A percentile compares a stretch with the other conserved stretches of the same genome.
phyloP scores from a whole-genome alignment of 2,329 filamentous ascomycete species.

The Aspergillus floridensis region DNA sequence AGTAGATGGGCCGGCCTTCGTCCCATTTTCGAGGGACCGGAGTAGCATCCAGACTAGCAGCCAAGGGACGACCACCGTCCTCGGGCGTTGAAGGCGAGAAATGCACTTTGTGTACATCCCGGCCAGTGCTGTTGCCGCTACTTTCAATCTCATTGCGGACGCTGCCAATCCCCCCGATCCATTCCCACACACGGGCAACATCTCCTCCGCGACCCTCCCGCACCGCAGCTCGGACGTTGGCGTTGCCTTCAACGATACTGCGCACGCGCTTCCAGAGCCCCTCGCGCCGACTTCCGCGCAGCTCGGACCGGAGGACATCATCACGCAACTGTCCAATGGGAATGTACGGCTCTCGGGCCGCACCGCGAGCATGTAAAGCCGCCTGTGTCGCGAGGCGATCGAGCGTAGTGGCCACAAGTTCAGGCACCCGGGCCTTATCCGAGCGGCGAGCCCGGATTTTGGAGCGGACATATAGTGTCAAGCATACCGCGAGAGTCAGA shows the following conservation, averaged over 20 bases:
- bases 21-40: slow-evolving; percentile 37
- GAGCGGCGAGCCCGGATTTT: slow-evolving; percentile 62
- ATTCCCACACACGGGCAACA: slow-evolving; percentile 65
- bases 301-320: slow-evolving; percentile 80
- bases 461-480: slow-evolving; percentile 62
- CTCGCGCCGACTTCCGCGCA: slow-evolving; percentile 72
- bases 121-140: slow-evolving; percentile 19
- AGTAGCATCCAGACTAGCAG: slow-evolving; percentile 14
- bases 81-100: slow-evolving; percentile 26
- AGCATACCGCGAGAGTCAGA: slow-evolving; percentile 46
- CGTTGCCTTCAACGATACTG: slow-evolving; percentile 85
- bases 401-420: slow-evolving; percentile 78
- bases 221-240: slow-evolving; percentile 80
- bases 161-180: slow-evolving; percentile 61
- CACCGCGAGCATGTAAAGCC: slow-evolving; percentile 67
- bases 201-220: slow-evolving; percentile 57
- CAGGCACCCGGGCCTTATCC: slow-evolving; percentile 71
- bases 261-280: slow-evolving; percentile 80
- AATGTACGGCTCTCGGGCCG: slow-evolving; percentile 72
- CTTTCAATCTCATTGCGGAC: slow-evolving; percentile 39
- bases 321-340: slow-evolving; percentile 87
- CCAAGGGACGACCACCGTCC: slow-evolving; percentile 18
- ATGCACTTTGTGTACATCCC: slow-evolving; percentile 27
- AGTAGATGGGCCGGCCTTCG: slow-evolving; percentile 45
- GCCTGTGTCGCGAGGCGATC: slow-evolving; percentile 81